These are phyloP conservation scores for Suillus subluteus DNA, from an alignment of 768 basidiomycete species.

Conservation along the genomic window DNA sequence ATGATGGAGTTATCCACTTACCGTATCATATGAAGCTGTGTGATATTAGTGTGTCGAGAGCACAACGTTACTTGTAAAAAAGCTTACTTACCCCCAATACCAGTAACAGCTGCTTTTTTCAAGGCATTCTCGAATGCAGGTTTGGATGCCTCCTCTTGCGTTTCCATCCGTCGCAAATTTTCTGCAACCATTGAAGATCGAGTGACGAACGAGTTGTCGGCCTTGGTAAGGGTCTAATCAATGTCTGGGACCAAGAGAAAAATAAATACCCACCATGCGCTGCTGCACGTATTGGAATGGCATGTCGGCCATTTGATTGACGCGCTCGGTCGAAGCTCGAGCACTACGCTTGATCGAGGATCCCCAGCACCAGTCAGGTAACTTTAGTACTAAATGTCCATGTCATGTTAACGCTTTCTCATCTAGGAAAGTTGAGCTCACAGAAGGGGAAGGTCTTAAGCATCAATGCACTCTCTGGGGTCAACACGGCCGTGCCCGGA, in stretches of 20 bases:
- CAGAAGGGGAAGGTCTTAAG: constrained; percentile 11
- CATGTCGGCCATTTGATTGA: constrained; percentile 6
- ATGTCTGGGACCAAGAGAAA: neutral
- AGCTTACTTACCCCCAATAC: constrained; percentile 16
- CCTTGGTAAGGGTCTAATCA: neutral
- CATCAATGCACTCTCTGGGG: constrained; percentile 10
- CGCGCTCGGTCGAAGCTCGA: neutral
- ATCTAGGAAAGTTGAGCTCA: constrained; percentile 3
- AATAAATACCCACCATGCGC: constrained; percentile 11
- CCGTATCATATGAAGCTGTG: constrained; percentile 16
- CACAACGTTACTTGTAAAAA: neutral
- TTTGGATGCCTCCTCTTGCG: constrained; percentile 12
- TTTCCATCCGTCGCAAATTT: constrained; percentile 20
- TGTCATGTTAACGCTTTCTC: too few relatives aligned
- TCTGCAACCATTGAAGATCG: constrained; percentile 18
- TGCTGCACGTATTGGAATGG: constrained; percentile 12
- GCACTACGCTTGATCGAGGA: constrained; percentile 14
- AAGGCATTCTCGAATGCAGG: constrained; percentile 14
- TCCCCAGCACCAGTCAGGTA: constrained; percentile 7
- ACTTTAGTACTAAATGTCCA: neutral
- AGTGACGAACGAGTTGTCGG: neutral
- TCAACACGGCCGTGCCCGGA: neutral
- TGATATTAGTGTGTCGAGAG: neutral
- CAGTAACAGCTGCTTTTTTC: constrained; percentile 16
- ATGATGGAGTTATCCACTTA: constrained; percentile 1